phyloP scores from a whole-genome alignment of 495 filamentous ascomycete genomes.

The Xylaria palmicola region DNA sequence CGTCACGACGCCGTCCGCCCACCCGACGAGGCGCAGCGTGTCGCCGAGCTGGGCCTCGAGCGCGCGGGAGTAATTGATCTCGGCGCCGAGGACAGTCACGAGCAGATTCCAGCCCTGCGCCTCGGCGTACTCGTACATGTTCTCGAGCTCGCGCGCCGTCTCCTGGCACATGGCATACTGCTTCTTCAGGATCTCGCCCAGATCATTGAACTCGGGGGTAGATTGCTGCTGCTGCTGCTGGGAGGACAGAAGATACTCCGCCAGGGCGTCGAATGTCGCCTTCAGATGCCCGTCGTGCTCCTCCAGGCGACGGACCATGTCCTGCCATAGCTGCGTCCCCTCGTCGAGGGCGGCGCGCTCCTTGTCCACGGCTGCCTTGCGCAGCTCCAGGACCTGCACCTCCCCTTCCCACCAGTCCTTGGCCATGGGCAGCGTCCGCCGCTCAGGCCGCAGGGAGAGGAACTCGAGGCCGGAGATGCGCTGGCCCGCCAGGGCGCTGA shows the following conservation, averaged over 20 bases:
- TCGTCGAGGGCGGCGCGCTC: constrained; percentile 81
- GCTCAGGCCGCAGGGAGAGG: constrained; percentile 59
- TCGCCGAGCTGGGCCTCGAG: constrained; percentile 63
- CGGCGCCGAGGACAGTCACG: constrained; percentile 83
- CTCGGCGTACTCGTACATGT: constrained; percentile 58
- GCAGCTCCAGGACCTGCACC: constrained; percentile 53
- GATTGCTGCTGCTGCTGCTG: constrained; percentile 7
- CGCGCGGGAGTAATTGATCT: constrained; percentile 78
- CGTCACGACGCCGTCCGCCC: constrained; percentile 28
- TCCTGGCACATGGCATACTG: constrained; percentile 57
- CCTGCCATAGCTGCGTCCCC: constrained; percentile 78
- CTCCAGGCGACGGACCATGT: constrained; percentile 60
- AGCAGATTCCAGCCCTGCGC: constrained; percentile 80
- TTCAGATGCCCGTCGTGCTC: constrained; percentile 67
- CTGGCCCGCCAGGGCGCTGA: constrained; percentile 28
- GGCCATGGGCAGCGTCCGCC: constrained; percentile 75
- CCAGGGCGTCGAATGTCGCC: constrained; percentile 47
- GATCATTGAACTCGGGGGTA: constrained; percentile 6
- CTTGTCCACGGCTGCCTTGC: constrained; percentile 58
- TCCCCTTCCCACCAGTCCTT: constrained; percentile 73
- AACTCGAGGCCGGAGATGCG: constrained; percentile 43
- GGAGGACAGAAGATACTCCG: constrained; percentile 1
- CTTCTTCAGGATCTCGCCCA: constrained; percentile 37
- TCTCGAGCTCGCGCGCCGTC: constrained; percentile 59
- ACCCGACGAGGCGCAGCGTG: constrained; percentile 39